phyloP scores from a whole-genome alignment of 2,329 filamentous ascomycete species.

The Aspergillus carbonarius region DNA sequence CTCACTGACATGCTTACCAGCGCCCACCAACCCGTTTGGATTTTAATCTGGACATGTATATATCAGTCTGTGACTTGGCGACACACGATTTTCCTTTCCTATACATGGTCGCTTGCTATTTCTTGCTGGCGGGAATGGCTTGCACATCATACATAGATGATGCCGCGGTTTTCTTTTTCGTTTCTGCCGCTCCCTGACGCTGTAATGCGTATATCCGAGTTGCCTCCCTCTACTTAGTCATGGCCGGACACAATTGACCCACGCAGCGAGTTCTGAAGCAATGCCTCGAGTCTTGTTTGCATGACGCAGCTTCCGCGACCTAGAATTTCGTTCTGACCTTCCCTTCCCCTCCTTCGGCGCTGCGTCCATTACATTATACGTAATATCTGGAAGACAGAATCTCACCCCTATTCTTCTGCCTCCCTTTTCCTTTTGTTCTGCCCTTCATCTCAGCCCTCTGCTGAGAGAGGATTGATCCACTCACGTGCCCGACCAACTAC shows the following conservation, averaged over 20 bases:
- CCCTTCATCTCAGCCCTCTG: neutral
- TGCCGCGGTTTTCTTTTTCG: constrained; percentile 8
- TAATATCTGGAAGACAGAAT: constrained; percentile 14
- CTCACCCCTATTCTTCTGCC: constrained; percentile 3
- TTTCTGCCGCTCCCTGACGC: constrained; percentile 9
- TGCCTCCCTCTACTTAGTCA: neutral
- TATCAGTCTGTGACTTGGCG: constrained; percentile 23
- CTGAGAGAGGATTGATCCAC: neutral
- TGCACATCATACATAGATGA: constrained; percentile 14
- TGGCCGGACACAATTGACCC: constrained; percentile 4
- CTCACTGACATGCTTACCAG: constrained; percentile 40
- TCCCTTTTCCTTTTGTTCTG: neutral
- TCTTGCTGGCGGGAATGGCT: constrained; percentile 17
- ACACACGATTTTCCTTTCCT: constrained; percentile 24
- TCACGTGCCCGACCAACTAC: constrained; percentile 2
- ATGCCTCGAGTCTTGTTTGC: constrained; percentile 11
- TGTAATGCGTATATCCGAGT: constrained; percentile 12
- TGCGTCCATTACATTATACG: constrained; percentile 6
- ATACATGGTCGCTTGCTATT: constrained; percentile 21
- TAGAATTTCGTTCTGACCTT: constrained; percentile 17
- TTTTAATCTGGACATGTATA: constrained; percentile 51
- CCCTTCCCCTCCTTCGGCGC: neutral
- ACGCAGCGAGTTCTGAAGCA: constrained; percentile 18
- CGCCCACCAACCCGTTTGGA: constrained; percentile 69
- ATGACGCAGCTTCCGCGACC: constrained; percentile 21